Evolutionary conservation across 1,284 basidiomycete genomes (phyloP).

Genomic region (Meira nashicola): DNA sequence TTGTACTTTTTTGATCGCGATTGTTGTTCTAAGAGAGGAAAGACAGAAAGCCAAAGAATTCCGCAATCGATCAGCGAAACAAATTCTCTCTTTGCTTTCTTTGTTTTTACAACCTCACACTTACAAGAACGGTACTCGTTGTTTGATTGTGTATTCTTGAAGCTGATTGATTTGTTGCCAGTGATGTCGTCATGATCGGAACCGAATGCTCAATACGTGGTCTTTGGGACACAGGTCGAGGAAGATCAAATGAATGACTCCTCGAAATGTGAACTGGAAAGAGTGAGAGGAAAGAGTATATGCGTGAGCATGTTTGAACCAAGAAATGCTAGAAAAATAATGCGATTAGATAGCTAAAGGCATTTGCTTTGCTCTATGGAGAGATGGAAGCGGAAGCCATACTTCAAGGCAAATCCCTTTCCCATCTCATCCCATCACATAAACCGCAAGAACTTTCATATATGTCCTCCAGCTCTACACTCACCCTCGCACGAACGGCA

Average conservation of each 20-base stretch:
- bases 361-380: background rate
- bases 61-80: conserved; percentile 1
- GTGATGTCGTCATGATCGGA: conserved; percentile 1
- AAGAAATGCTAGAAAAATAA: conserved; percentile 6
- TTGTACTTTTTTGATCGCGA: too few relatives aligned
- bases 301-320: conserved; percentile 11
- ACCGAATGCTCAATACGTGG: conserved; percentile 9
- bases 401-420: background rate
- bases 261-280: background rate
- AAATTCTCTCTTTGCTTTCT: background rate
- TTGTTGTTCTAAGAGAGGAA: background rate
- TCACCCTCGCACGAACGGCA: conserved; percentile 5
- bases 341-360: background rate
- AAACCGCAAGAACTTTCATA: background rate
- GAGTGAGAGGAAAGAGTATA: background rate
- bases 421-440: background rate
- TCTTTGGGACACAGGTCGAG: conserved; percentile 9
- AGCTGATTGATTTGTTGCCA: conserved; percentile 14
- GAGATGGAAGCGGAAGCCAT: too few relatives aligned
- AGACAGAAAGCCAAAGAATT: too few relatives aligned
- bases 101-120: background rate
- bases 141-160: conserved; percentile 6
- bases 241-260: conserved; percentile 2
- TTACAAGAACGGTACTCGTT: background rate
- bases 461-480: background rate